A percentile compares a stretch with the other conserved stretches of the same genome.
Conservation (phyloP, 148 eudicot species). For the Amaranthus palmeri region DNA sequence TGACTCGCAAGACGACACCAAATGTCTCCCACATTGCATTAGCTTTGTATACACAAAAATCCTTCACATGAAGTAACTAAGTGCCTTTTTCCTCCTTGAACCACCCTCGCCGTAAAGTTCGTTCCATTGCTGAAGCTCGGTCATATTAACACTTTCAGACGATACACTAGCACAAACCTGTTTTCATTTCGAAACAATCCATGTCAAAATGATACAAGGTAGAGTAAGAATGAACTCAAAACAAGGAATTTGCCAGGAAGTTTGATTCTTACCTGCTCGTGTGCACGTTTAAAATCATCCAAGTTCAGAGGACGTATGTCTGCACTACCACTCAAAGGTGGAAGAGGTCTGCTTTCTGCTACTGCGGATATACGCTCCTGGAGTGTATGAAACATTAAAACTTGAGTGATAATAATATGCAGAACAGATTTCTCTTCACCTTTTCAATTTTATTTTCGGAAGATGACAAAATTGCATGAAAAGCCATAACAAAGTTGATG, state of each 20-base stretch:
- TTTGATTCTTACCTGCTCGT: constrained; percentile 51
- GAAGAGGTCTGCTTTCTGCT: constrained; percentile 70
- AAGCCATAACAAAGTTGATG: too few relatives aligned
- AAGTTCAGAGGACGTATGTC: constrained; percentile 63
- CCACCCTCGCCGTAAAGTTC: constrained; percentile 97
- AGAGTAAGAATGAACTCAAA: neutral
- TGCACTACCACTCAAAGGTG: constrained; percentile 52
- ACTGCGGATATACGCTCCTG: constrained; percentile 76
- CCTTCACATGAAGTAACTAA: constrained; percentile 88
- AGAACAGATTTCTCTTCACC: neutral
- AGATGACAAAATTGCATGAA: too few relatives aligned
- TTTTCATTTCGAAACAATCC: neutral
- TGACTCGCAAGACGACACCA: neutral
- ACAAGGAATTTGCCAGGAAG: neutral
- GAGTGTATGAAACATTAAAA: constrained; percentile 19
- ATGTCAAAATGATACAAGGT: neutral
- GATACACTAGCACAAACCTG: constrained; percentile 93
- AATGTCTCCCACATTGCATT: neutral
- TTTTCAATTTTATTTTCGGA: too few relatives aligned
- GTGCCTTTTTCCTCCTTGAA: constrained; percentile 72
- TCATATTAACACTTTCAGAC: constrained; percentile 84
- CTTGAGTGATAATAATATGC: neutral
- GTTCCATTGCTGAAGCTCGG: constrained; percentile 90
- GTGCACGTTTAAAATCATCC: constrained; percentile 71
- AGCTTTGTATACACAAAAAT: constrained; percentile 29